Evolutionary conservation across 768 basidiomycete genomes (phyloP), one percentile per base, ranked within the genome.

Genomic region (Candolleomyces aberdarensis): DNA sequence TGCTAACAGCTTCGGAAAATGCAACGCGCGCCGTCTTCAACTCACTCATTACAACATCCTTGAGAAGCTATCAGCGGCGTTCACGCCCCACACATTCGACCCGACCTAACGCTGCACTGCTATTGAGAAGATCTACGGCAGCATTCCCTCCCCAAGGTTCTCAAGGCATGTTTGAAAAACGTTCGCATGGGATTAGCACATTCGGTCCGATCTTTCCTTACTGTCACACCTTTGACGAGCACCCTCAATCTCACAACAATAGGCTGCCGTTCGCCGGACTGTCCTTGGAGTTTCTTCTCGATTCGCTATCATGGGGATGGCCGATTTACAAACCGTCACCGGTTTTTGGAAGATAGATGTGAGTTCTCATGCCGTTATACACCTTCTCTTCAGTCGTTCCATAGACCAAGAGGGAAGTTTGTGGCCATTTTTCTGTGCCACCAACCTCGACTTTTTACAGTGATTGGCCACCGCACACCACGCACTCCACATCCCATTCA

Each of bases 321-420:
- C 52, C 13, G 52, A 26, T 20, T 26, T 50, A 11, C 49, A 29
- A 29, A 53, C 26, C 52, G 32, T 31, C 52, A 31, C 31, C 52
- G 22, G 29, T 15, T 1, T 51, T 1, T 51, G 29, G 17, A 29
- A 51, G n/a, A 29, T 22, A 36, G 8, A 36, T 36, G 36, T 36
- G 36, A 36, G 36, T 36, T 36, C 54, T 32, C 29, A 58, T 61
- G 59, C 48, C 53, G 58, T 65, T 59, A 26, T 26, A 50, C 65
- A 56, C 50, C 2, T 26, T 32, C 15, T 52, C 31, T 32, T 7
- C 15, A 15, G 50, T 32, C 19, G 14, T 26, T 52, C 20, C 31
- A 52, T 22, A 29, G 31, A 22, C 31, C 22, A 26, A 52, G 50
- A 52, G 19, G 50, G 50, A 22, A 46, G 44, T 20, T 46, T 20